Evolutionary conservation across 1,284 basidiomycete genomes (phyloP).

Genomic region (Spongiforma sp.): DNA sequence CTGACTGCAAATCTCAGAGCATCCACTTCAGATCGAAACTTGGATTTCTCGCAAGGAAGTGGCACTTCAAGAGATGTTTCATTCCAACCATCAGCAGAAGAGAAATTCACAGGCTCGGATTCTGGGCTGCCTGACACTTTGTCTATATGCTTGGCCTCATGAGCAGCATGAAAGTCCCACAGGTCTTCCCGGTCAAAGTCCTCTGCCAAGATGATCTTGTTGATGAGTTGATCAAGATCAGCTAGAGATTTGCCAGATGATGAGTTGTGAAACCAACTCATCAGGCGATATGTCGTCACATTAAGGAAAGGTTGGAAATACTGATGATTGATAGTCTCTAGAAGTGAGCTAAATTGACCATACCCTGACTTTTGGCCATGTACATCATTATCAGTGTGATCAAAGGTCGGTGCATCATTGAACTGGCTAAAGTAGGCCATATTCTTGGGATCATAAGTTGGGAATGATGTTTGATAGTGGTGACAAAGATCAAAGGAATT

Average conservation of each 20-base stretch:
- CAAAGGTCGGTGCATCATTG: not conserved
- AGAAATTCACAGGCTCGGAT: not conserved
- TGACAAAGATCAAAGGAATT: not conserved
- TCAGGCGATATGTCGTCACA: constrained; percentile 26
- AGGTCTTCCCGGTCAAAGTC: constrained; percentile 31
- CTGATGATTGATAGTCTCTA: not conserved
- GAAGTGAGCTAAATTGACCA: not conserved
- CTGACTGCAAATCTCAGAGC: constrained; percentile 14
- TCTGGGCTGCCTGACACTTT: not conserved
- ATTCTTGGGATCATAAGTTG: constrained; percentile 1
- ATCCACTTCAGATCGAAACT: not conserved
- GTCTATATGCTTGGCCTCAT: constrained; percentile 22
- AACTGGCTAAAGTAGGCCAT: constrained; percentile 1
- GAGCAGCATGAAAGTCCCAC: constrained; percentile 14
- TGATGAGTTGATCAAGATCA: constrained; percentile 35
- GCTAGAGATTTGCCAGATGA: constrained; percentile 29
- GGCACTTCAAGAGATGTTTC: constrained; percentile 25
- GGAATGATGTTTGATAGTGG: not conserved
- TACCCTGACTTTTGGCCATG: not conserved
- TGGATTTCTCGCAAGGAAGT: constrained; percentile 23
- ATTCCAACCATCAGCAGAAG: constrained; percentile 29
- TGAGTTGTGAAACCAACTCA: constrained; percentile 37
- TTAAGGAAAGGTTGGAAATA: constrained; percentile 33
- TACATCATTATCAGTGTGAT: not conserved
- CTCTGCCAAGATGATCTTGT: constrained; percentile 32